Percentiles rank a stretch among this genome's conserved stretches.
These are phyloP conservation scores for Arthroderma sp. DNA, from an alignment of 2,329 filamentous ascomycete species.

Conservation along the genomic window DNA sequence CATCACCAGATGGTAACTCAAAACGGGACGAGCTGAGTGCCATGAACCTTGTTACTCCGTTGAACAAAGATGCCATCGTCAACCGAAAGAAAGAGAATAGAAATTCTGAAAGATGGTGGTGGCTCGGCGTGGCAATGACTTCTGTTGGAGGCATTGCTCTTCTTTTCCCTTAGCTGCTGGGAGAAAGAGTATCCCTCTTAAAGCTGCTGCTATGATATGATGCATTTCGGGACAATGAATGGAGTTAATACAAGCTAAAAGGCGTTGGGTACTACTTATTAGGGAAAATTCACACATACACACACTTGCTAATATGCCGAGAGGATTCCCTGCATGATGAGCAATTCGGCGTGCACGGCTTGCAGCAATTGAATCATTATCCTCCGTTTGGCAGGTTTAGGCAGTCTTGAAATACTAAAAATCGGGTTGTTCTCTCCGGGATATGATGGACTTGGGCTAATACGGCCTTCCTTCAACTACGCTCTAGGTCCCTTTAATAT, in stretches of 20 bases:
- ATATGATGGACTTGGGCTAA: no score
- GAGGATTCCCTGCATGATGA: no score
- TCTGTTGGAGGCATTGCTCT: conserved; percentile 29
- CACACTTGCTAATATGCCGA: no score
- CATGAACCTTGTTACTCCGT: conserved; percentile 5
- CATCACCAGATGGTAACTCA: conserved; percentile 19
- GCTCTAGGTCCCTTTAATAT: no score
- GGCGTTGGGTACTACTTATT: no score
- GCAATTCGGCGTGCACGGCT: no score
- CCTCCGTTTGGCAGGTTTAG: no score
- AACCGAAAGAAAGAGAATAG: conserved; percentile 19
- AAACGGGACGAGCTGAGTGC: conserved; percentile 21
- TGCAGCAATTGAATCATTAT: no score
- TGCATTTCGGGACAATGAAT: conserved; percentile 2
- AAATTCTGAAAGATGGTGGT: conserved; percentile 34
- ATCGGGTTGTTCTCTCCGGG: no score
- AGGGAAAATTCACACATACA: no score
- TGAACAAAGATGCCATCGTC: conserved; percentile 18
- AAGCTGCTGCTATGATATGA: conserved; percentile 2
- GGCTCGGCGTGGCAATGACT: conserved; percentile 36
- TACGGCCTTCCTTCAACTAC: no score
- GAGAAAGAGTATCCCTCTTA: not conserved
- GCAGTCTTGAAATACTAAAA: no score
- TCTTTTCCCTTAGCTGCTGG: conserved; percentile 13
- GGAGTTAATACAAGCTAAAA: not conserved